phyloP scores from a whole-genome alignment of 2,329 filamentous ascomycete species.

The Alternaria alternata region DNA sequence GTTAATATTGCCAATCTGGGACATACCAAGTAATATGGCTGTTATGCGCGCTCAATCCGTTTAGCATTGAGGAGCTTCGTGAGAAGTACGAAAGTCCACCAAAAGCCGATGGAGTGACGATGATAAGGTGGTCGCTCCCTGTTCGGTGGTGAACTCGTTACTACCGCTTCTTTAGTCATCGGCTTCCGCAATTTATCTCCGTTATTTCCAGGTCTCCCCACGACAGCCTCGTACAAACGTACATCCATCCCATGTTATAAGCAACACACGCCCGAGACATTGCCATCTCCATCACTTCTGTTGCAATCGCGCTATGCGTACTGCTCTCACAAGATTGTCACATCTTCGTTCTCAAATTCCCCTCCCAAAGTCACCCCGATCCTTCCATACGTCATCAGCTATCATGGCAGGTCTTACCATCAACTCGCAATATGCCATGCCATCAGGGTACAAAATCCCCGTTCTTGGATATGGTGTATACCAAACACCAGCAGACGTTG shows the following conservation, averaged over 20 bases:
- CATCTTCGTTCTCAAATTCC: conserved; percentile 22
- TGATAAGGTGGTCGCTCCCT: background rate
- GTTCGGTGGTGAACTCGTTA: background rate
- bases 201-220: background rate
- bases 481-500: conserved; percentile 60
- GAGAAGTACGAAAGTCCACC: background rate
- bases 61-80: background rate
- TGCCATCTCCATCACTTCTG: background rate
- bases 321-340: conserved; percentile 22
- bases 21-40: background rate
- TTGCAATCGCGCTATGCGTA: conserved; percentile 9
- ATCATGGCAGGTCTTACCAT: conserved; percentile 57
- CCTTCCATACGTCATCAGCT: conserved; percentile 36
- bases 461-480: conserved; percentile 65
- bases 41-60: background rate
- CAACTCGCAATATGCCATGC: conserved; percentile 60
- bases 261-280: background rate
- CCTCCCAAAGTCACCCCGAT: conserved; percentile 5
- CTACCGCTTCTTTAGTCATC: background rate
- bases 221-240: background rate
- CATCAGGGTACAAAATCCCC: conserved; percentile 69
- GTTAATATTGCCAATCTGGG: conserved; percentile 15
- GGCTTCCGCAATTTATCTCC: conserved; percentile 1
- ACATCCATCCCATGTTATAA: background rate
- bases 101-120: background rate